These are phyloP conservation scores for Emmonsia crescens DNA, from an alignment of 2,329 filamentous ascomycete genomes.

Conservation along the genomic window DNA sequence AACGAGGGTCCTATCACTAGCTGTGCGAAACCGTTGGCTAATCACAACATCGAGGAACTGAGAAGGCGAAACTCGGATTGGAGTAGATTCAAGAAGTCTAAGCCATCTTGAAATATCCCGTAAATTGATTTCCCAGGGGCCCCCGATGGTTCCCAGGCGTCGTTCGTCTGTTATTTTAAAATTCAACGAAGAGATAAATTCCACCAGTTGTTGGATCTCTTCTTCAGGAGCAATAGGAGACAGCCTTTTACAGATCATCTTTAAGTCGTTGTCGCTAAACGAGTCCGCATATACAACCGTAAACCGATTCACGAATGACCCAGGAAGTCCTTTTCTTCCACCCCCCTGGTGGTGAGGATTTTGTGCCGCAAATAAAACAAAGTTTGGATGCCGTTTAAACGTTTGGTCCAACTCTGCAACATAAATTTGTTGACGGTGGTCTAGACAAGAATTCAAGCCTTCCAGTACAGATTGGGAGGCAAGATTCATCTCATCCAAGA, in stretches of 20 bases:
- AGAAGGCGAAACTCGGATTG: slow-evolving; percentile 51
- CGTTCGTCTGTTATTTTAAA: slow-evolving; percentile 51
- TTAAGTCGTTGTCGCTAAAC: slow-evolving; percentile 69
- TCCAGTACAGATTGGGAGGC: slow-evolving; percentile 95
- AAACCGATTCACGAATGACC: slow-evolving; percentile 95
- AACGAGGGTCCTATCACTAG: slow-evolving; percentile 56
- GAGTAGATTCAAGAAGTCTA: slow-evolving; percentile 52
- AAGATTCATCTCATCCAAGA: slow-evolving; percentile 97
- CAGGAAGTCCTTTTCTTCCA: slow-evolving; percentile 84
- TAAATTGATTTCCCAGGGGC: slow-evolving; percentile 93
- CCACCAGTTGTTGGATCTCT: slow-evolving; percentile 57
- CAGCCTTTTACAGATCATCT: slow-evolving; percentile 67
- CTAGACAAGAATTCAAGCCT: slow-evolving; percentile 89
- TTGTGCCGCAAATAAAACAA: slow-evolving; percentile 92
- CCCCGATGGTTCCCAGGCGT: slow-evolving; percentile 47
- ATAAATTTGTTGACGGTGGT: slow-evolving; percentile 92
- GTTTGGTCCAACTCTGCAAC: slow-evolving; percentile 90
- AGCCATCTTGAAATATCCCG: slow-evolving; percentile 86
- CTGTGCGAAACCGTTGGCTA: slow-evolving; percentile 71
- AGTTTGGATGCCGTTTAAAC: slow-evolving; percentile 78
- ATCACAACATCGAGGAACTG: slow-evolving; percentile 78
- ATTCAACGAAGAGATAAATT: slow-evolving; percentile 73
- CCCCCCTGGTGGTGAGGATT: slow-evolving; percentile 97
- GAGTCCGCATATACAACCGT: slow-evolving; percentile 95
- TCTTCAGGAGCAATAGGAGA: slow-evolving; percentile 54